Percentiles rank a stretch among this genome's conserved stretches.
Evolutionary conservation across 805 yeast genomes (phyloP).

Genomic region (Candida glaebosa): DNA sequence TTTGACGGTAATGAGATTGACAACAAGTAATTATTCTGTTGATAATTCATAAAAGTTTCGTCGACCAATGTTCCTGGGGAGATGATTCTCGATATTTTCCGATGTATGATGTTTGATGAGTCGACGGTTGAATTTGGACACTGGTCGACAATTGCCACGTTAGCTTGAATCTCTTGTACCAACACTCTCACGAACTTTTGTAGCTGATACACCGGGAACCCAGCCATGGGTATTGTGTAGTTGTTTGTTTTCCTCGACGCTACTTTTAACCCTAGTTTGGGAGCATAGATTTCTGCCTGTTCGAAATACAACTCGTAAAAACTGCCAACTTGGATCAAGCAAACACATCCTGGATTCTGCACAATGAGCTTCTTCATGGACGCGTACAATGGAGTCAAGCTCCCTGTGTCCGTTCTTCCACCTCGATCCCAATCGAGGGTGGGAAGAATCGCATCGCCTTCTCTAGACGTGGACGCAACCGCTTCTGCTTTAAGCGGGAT

Average conservation of each 20-base stretch:
- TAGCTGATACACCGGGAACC: conserved; percentile 75
- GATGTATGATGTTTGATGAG: conserved; percentile 40
- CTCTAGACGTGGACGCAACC: neutral
- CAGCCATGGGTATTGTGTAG: conserved; percentile 70
- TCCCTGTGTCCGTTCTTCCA: conserved; percentile 27
- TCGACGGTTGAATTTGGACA: conserved; percentile 18
- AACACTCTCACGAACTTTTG: conserved; percentile 70
- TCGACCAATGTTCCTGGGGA: conserved; percentile 93
- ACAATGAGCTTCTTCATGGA: conserved; percentile 29
- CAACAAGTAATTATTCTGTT: conserved; percentile 66
- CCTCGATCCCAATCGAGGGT: conserved; percentile 37
- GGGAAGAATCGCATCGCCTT: neutral
- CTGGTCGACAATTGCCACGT: conserved; percentile 85
- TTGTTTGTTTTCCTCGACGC: conserved; percentile 51
- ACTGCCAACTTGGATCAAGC: conserved; percentile 75
- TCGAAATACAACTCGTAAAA: conserved; percentile 87
- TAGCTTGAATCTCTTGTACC: conserved; percentile 64
- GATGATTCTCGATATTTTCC: conserved; percentile 76
- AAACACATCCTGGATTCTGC: conserved; percentile 35
- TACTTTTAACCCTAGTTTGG: conserved; percentile 66
- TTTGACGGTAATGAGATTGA: conserved; percentile 60
- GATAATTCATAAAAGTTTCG: conserved; percentile 74
- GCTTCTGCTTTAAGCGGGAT: neutral
- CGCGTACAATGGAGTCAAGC: conserved; percentile 35
- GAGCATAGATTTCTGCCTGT: conserved; percentile 75